A percentile compares a stretch with the other conserved stretches of the same genome.
phyloP scores from a whole-genome alignment of 2,329 filamentous ascomycete species.

The Fusarium tanahbumbuense region DNA sequence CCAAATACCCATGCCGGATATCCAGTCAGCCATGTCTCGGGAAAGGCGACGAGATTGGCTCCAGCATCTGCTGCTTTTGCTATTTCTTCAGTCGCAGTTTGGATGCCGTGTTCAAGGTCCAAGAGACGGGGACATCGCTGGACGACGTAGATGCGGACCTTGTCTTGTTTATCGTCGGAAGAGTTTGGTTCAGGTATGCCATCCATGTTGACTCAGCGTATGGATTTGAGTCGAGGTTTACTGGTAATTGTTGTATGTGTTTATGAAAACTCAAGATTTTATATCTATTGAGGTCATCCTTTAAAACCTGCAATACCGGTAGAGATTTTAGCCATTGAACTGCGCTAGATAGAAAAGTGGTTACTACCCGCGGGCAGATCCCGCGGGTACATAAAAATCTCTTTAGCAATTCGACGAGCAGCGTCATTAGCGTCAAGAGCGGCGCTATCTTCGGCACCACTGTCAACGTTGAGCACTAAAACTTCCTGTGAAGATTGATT shows the following conservation, averaged over 20 bases:
- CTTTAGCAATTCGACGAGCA: not conserved
- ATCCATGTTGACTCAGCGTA: not conserved
- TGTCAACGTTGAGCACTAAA: not conserved
- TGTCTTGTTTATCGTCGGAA: not conserved
- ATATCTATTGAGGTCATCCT: not conserved
- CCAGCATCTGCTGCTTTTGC: not conserved
- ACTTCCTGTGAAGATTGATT: no score
- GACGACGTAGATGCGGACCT: not conserved
- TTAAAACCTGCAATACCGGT: not conserved
- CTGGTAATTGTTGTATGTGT: not conserved
- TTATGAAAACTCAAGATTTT: not conserved
- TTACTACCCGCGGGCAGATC: not conserved
- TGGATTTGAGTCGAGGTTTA: not conserved
- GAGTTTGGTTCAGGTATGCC: not conserved
- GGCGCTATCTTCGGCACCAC: not conserved
- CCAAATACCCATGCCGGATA: not conserved
- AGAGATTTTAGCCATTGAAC: not conserved
- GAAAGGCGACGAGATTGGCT: not conserved
- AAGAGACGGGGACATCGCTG: not conserved
- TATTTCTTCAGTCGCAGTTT: not conserved
- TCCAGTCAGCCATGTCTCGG: not conserved
- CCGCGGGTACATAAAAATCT: not conserved
- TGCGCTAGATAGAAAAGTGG: no score
- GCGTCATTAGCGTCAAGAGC: not conserved
- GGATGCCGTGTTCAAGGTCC: not conserved